Base-by-base conservation (phyloP, 2,329 filamentous ascomycete species). In the Ophiostoma sp. region DNA sequence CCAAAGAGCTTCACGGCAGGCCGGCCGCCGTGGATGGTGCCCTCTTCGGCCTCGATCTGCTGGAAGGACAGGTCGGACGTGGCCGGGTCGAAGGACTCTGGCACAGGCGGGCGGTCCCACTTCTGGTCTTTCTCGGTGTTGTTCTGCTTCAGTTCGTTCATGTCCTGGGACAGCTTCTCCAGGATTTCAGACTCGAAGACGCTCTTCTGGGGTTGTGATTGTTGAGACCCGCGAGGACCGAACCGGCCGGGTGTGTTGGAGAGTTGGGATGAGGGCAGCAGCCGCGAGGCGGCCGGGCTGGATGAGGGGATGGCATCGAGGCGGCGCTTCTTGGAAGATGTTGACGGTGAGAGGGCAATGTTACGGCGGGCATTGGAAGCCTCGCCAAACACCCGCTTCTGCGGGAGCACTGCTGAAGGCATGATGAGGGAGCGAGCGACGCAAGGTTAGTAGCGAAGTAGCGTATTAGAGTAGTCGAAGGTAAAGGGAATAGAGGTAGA, bases 91-190 rank as follows among this genome's bases (percentile, higher is more conserved):
- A 85, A 86, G 67, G 80, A 77, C n/a, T 76, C 77, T 4, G 85
- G 80, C 0, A 78, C 64, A 0, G 83, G 81, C 5, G 85, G 85
- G 1, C 85, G 82, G 64, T 89, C 88, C 96, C 95, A 99, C 76
- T 92, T 85, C 78, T 99, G 95, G 77, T 98, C 94, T 77, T 89
- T 96, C 76, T 99, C 95, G 2, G 91, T 84, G 78, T 96, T 98
- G 78, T 85, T 91, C 74, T 91, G 84, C 81, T 93, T 97, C 73
- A 96, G 82, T 27, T 89, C 90, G 38, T 86, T 89, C 71, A 98
- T 93, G 76, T 97, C 93, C 78, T 98, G 94, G 71, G 92, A 95
- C 78, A 99, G 86, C 81, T 96, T 97, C 83, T 97, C 94, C 71
- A 99, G 84, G 2, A 97, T 92, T 76, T 97, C 93, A 69, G 90